Conservation (phyloP, 257 asterid genomes). For the Lycium barbarum region DNA sequence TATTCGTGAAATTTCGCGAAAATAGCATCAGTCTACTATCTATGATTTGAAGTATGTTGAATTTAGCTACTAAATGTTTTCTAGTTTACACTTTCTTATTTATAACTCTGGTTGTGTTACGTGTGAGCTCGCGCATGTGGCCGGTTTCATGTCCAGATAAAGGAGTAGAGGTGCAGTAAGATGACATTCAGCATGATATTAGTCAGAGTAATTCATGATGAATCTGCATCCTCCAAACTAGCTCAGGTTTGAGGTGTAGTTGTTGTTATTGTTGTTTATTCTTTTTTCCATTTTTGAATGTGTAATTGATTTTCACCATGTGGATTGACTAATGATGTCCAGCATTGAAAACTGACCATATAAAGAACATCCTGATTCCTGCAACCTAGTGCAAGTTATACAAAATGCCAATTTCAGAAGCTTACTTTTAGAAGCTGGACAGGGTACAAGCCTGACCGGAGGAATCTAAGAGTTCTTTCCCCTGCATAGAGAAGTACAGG, state of each 20-base stretch:
- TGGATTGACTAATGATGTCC: background rate
- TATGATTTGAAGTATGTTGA: background rate
- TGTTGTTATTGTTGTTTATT: background rate
- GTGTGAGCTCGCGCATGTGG: background rate
- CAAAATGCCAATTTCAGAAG: slow-evolving; percentile 10
- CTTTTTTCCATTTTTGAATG: background rate
- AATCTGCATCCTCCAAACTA: background rate
- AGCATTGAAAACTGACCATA: background rate
- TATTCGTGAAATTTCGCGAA: background rate
- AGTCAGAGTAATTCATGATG: slow-evolving; percentile 10
- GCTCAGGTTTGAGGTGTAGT: background rate
- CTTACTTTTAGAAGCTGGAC: slow-evolving; percentile 82
- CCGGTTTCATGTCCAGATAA: background rate
- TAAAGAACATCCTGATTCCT: background rate
- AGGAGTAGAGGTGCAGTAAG: background rate
- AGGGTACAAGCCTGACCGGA: slow-evolving; percentile 73
- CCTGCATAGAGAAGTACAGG: slow-evolving; percentile 91
- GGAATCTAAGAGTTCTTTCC: slow-evolving; percentile 85
- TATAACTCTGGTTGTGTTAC: background rate
- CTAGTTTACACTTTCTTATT: background rate
- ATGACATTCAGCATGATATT: background rate
- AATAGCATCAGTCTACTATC: background rate
- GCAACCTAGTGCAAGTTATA: slow-evolving; percentile 1
- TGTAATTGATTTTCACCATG: background rate
- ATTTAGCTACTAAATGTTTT: background rate